These are phyloP conservation scores for Schizosaccharomyces osmophilus DNA, from an alignment of 805 yeast genomes.

Conservation along the genomic window DNA sequence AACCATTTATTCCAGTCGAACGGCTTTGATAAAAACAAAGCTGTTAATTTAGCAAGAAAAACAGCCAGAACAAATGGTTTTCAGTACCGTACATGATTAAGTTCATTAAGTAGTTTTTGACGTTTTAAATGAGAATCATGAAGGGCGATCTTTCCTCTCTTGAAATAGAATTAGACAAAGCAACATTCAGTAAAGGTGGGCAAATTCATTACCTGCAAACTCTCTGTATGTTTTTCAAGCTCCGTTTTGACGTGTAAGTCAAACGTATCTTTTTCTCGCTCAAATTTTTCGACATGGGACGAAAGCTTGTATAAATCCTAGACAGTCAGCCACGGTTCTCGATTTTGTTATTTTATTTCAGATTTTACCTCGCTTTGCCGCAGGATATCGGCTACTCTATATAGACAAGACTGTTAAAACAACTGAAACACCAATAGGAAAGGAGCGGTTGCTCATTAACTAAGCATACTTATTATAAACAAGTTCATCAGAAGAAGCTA, in stretches of 20 bases:
- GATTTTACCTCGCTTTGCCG: conserved; percentile 10
- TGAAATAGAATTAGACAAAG: background rate
- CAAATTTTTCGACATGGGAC: conserved; percentile 14
- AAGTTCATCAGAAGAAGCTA: background rate
- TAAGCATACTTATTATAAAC: background rate
- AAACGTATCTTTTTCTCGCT: conserved; percentile 41
- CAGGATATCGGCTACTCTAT: conserved; percentile 8
- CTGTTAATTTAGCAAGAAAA: too few species aligned
- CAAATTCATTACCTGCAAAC: conserved; percentile 18
- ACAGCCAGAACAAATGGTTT: background rate
- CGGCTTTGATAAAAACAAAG: too few species aligned
- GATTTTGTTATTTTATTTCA: background rate
- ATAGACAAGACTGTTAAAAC: background rate
- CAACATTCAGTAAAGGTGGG: background rate
- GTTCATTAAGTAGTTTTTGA: background rate
- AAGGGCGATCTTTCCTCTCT: background rate
- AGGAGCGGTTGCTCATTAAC: background rate
- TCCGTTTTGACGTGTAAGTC: conserved; percentile 53
- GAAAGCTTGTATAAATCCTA: conserved; percentile 16
- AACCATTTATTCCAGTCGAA: background rate
- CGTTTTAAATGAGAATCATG: background rate
- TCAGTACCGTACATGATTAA: background rate
- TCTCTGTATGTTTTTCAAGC: conserved; percentile 37
- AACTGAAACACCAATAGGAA: background rate
- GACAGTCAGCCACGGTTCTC: too few species aligned